Evolutionary conservation across 257 asterid species (phyloP), one percentile per base, ranked within the genome.

Genomic region (Buddleja alternifolia): DNA sequence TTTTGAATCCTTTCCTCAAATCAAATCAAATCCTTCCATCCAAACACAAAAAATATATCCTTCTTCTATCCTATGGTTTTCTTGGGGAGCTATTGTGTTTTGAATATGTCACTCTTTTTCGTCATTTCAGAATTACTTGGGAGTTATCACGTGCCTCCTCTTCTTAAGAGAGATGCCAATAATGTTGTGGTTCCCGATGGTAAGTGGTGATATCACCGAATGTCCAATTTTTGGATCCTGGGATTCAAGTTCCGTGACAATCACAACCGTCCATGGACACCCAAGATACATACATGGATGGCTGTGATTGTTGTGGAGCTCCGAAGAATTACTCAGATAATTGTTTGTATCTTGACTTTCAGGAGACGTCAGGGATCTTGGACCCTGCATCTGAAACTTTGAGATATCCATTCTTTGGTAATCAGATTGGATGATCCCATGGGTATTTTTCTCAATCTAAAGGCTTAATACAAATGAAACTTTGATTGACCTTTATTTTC

Each of bases 161-260:
- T 75, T 37, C 39, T 70, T 65, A 25, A 77, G 51, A 66, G 77
- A 2, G 79, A 80, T 69, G 66, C 75, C 39, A 77, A 68, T 66
- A 74, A 74, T 78, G 74, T 82, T 63, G 74, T 75, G 66, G 78
- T 75, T 77, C 78, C 79, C 67, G 68, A 73, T 60, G 88, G 86
- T 86, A 66, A 63, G 84, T 62, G 37, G 42, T 10, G n/a, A n/a
- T n/a, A n/a, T n/a, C n/a, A n/a, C n/a, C n/a, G n/a, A n/a, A n/a
- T n/a, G n/a, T n/a, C n/a, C n/a, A n/a, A n/a, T n/a, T n/a, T n/a
- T n/a, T n/a, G n/a, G n/a, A n/a, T n/a, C n/a, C n/a, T n/a, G n/a
- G n/a, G n/a, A n/a, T n/a, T n/a, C n/a, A n/a, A n/a, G n/a, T n/a
- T n/a, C n/a, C n/a, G n/a, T n/a, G n/a, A n/a, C n/a, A n/a, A n/a